Evolutionary conservation across 2,329 filamentous ascomycete species (phyloP), one percentile per base, ranked within the genome.

Genomic region (Pestalotiopsis sp.): DNA sequence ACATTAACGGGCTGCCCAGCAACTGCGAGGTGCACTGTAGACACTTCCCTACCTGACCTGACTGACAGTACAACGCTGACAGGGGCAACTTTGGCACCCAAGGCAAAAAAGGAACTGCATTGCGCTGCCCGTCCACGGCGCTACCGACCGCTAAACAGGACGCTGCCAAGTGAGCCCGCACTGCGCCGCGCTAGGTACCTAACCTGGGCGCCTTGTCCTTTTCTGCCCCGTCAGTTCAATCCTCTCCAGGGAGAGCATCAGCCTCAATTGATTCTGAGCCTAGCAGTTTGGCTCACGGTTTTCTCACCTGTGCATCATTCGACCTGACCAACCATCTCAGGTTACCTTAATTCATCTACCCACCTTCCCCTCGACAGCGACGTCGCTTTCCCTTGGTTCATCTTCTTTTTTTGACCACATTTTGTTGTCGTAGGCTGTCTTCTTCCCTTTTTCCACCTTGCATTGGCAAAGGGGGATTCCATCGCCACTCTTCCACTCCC

Each of bases 401-500:
- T 31, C 62, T 45, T 23, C n/a, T 27, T 27, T 23, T 38, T 57
- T 65, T 65, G 59, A 62, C 59, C 59, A 62, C 25, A 65, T 58
- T 64, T 65, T 66, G 64, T 39, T 57, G 36, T 49, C 64, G 25
- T 55, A n/a, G 45, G 62, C 57, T 60, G 57, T 70, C 60, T 45
- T 69, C 68, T 72, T 64, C 59, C 59, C 59, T 62, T 62, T 62
- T 39, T 39, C 17, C 59, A 64, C 45, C 45, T 64, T 64, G 61
- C 39, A 64, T 52, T 64, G 36, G 20, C 41, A 52, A 64, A 52
- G 61, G 61, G 59, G 59, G 59, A 65, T 65, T 52, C 45, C 45
- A 41, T 60, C 45, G 52, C 38, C 23, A 45, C 79, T 80, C 78
- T 74, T 69, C 64, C 70, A 31, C 38, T 52, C 72, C 71, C 71